Base-by-base conservation (phyloP, 345 rosid genomes). In the Gossypium mustelinum region DNA sequence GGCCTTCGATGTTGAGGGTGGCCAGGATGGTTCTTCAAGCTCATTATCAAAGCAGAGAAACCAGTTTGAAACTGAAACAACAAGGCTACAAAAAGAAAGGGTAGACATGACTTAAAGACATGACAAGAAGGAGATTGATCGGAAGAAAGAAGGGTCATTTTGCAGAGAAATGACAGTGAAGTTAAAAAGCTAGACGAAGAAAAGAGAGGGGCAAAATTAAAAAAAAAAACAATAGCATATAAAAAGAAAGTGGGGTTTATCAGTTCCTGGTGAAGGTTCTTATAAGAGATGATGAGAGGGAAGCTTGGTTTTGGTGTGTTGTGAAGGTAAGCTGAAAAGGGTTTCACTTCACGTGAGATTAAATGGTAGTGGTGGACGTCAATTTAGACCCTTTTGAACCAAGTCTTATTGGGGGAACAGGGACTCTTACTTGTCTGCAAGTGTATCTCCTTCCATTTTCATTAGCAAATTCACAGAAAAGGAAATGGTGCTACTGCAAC, bases 11-110 rank as follows among this genome's bases (percentile, higher is more conserved):
- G 85, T 58, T 85, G 88, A 0, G 78, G 81, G 66, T 81, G 83
- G 71, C 79, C 75, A 29, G 78, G 82, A 73, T 89, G 97, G 84
- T 82, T 89, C 76, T 82, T 87, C 77, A 84, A 72, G 85, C 90
- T 86, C 60, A 88, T 25, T 58, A 91, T 79, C 59, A 91, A 16
- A 79, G 91, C 95, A 0, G 98, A 75, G 51, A 87, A 87, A 58
- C 79, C 78, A 17, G 73, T 68, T 13, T 82, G 76, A 73, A 80
- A 80, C 58, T 85, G 85, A 56, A 14, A 48, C 16, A 85, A 48
- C 60, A 84, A 39, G 72, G 76, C 41, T 56, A 85, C 34, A 14
- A 78, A 67, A 17, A 87, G 13, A 54, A 82, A 47, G 73, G 79
- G 74, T 27, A 81, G 79, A 61, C 81, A 48, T 70, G 84, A 77